These are phyloP conservation scores for Eimeria acervulina DNA, from an alignment of 169 alveolate species.

Conservation along the genomic window DNA sequence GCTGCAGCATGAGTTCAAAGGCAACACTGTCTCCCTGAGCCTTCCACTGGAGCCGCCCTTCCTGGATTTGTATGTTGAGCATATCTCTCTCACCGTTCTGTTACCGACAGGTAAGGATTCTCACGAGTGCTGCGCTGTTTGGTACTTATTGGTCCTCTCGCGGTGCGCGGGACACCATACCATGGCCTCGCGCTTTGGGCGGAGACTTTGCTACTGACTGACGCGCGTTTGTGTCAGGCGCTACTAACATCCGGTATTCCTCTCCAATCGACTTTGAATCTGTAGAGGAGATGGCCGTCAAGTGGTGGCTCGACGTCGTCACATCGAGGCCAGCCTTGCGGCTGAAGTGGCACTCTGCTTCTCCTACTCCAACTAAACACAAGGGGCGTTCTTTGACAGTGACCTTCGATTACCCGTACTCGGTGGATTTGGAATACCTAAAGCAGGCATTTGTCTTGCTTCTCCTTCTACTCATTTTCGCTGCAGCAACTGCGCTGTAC, in stretches of 20 bases:
- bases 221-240: conserved; percentile 46
- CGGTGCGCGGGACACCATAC: neutral
- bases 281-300: conserved; percentile 31
- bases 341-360: conserved; percentile 64
- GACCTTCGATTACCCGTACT: conserved; percentile 59
- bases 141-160: neutral
- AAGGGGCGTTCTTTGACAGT: neutral
- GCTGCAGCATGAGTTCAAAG: neutral
- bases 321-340: conserved; percentile 62
- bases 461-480: neutral
- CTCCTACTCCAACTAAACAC: conserved; percentile 7
- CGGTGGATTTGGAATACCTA: conserved; percentile 4
- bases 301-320: conserved; percentile 70
- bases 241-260: conserved; percentile 31
- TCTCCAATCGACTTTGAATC: conserved; percentile 32
- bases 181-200: neutral
- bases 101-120: conserved; percentile 76
- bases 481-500: neutral
- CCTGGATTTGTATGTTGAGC: conserved; percentile 60
- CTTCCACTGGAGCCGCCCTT: conserved; percentile 79
- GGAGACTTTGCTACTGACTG: neutral
- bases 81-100: conserved; percentile 69
- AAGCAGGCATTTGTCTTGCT: conserved; percentile 6
- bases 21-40: conserved; percentile 25
- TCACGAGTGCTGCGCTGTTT: neutral